phyloP scores from a whole-genome alignment of 306 rosid genomes.

The Inga leiocalycina region DNA sequence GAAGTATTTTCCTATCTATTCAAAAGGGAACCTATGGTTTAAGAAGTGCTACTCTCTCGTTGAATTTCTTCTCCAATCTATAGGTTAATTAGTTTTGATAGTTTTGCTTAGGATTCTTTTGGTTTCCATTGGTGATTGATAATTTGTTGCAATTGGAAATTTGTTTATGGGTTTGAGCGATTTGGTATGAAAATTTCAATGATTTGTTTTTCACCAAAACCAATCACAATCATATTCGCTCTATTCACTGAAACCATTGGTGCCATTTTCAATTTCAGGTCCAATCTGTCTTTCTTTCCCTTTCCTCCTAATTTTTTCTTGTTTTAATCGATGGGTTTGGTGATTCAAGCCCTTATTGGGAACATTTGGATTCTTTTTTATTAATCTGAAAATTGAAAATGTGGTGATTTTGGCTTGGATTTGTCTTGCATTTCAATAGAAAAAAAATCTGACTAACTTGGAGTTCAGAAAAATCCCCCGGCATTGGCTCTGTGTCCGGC shows the following conservation, averaged over 20 bases:
- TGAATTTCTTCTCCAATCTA: no score
- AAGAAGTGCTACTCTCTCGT: neutral
- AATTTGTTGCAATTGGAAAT: neutral
- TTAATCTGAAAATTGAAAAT: neutral
- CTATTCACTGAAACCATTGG: constrained; percentile 47
- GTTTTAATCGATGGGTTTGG: neutral
- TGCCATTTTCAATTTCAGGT: constrained; percentile 79
- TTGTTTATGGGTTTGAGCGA: no score
- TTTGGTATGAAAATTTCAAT: no score
- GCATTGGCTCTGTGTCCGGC: constrained; percentile 95
- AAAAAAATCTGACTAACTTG: constrained; percentile 85
- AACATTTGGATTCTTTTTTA: no score
- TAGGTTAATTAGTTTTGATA: no score
- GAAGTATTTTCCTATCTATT: neutral
- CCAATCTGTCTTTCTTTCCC: neutral
- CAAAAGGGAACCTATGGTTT: neutral
- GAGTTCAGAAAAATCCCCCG: constrained; percentile 81
- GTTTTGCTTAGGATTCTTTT: neutral
- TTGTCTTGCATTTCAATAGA: constrained; percentile 57
- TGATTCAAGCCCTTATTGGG: neutral
- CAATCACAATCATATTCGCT: neutral
- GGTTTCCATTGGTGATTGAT: neutral
- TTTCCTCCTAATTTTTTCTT: neutral
- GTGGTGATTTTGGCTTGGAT: neutral
- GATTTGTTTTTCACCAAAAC: neutral